Conservation (phyloP, 2,329 filamentous ascomycete genomes). For the Epichloe festucae region DNA sequence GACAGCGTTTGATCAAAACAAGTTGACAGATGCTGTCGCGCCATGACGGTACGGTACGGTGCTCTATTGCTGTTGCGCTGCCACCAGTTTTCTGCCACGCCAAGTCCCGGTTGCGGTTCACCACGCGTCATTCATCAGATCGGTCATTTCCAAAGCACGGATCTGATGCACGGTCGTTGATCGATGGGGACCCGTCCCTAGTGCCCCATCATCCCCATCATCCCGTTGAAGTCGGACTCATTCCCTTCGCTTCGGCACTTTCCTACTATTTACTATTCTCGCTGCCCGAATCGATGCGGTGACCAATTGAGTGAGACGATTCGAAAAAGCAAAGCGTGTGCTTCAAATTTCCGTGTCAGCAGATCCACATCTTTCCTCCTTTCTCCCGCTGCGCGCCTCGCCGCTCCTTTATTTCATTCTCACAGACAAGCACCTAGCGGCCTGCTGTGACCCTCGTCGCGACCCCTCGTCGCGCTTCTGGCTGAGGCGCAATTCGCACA, state of each 20-base stretch:
- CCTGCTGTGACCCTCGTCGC: neutral
- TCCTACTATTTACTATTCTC: too few species aligned
- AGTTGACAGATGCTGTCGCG: too few species aligned
- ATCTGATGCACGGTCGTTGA: neutral
- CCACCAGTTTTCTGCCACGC: neutral
- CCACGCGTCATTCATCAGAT: neutral
- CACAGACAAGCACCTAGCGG: neutral
- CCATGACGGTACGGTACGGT: too few species aligned
- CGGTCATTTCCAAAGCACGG: neutral
- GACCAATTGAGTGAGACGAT: too few species aligned
- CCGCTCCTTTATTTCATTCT: slow-evolving; percentile 1
- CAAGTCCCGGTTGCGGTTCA: neutral
- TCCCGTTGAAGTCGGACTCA: neutral
- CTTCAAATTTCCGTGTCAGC: too few species aligned
- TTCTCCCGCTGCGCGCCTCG: neutral
- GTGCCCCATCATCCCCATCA: neutral
- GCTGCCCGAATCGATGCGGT: too few species aligned
- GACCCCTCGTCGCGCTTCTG: neutral
- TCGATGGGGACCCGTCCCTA: neutral
- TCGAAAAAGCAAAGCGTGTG: neutral
- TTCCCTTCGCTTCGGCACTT: too few species aligned
- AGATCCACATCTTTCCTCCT: neutral
- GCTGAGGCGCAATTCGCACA: neutral
- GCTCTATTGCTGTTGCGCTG: too few species aligned
- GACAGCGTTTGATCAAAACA: too few species aligned